Base-by-base conservation (phyloP, 768 basidiomycete species). In the Psilocybe cubensis region DNA sequence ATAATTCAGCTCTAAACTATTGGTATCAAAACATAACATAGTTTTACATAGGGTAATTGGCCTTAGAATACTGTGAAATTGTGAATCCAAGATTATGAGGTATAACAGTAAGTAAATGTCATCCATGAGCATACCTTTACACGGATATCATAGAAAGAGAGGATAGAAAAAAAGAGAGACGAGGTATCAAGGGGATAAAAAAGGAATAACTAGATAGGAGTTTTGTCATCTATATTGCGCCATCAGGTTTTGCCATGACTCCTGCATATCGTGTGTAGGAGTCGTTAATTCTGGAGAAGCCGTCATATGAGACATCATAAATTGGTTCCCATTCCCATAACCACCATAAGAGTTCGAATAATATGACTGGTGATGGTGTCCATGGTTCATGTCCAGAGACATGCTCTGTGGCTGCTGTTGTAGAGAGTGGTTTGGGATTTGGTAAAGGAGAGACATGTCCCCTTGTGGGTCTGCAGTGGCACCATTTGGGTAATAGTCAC, bases 191-290 rank as follows among this genome's bases (percentile, higher is more conserved):
- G 29, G 43, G 20, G 10, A 49, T n/a, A 43, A 52, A 18, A 25
- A 31, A 54, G 27, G 33, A 5, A 23, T 24, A 50, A 51, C 27
- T 18, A 27, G 12, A 24, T 24, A 27, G 43, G 14, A 51, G 42
- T 29, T 38, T 41, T 43, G 63, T 65, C 62, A 64, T 59, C 76
- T 78, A 63, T 76, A 82, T 57, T 79, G 80, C 14, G 78, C 71
- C 64, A 79, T 68, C 46, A 82, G 76, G 59, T 78, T 80, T 42
- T 78, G 76, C 81, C 81, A 83, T 11, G 79, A 75, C 51, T 77
- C 76, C 52, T 69, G 68, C 29, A 77, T 57, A 57, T 79, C 78
- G 24, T 73, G 70, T 24, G 70, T 64, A n/a, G 71, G 48, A 24
- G 64, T 63, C 60, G 63, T 70, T 59, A 72, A 58, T 27, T 74